phyloP scores from a whole-genome alignment of 441 rosid genomes.

The Adansonia madagascariensis region DNA sequence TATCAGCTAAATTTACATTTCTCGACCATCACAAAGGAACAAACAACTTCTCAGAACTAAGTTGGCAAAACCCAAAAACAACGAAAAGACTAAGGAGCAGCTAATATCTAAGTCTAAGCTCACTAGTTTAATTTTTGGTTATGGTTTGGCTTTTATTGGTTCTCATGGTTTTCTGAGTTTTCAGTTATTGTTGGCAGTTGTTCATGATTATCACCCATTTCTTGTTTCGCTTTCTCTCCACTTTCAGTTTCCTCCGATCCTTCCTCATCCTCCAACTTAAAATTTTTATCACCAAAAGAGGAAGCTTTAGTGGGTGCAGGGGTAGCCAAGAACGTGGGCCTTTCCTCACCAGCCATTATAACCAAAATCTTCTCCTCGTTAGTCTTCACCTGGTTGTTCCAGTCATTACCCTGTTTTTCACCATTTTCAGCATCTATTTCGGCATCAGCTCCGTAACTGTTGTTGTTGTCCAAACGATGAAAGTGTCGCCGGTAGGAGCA shows the following conservation, averaged over 20 bases:
- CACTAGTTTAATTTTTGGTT: slow-evolving; percentile 33
- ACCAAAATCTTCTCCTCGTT: slow-evolving; percentile 77
- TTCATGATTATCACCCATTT: slow-evolving; percentile 11
- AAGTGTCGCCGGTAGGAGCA: slow-evolving; percentile 85
- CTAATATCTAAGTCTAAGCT: slow-evolving; percentile 14
- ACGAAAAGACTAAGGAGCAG: neutral
- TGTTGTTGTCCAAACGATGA: slow-evolving; percentile 35
- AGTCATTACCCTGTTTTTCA: slow-evolving; percentile 39
- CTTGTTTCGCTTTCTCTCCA: slow-evolving; percentile 43
- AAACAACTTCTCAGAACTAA: neutral
- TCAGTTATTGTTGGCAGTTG: slow-evolving; percentile 19
- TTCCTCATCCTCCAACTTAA: slow-evolving; percentile 25
- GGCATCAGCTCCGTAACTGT: slow-evolving; percentile 21
- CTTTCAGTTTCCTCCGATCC: slow-evolving; percentile 23
- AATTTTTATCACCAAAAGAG: slow-evolving; percentile 39
- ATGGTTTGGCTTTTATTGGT: slow-evolving; percentile 31
- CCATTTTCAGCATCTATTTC: slow-evolving; percentile 45
- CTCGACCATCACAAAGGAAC: slow-evolving; percentile 26
- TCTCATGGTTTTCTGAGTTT: slow-evolving; percentile 33
- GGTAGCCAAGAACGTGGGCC: slow-evolving; percentile 83
- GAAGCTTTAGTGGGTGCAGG: slow-evolving; percentile 49
- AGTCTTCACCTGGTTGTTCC: slow-evolving; percentile 33
- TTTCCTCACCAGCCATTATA: slow-evolving; percentile 82
- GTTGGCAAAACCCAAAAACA: slow-evolving; percentile 12
- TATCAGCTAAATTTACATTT: slow-evolving; percentile 43